Conservation (phyloP, 2,329 filamentous ascomycete species). For the Sarocladium kiliense region DNA sequence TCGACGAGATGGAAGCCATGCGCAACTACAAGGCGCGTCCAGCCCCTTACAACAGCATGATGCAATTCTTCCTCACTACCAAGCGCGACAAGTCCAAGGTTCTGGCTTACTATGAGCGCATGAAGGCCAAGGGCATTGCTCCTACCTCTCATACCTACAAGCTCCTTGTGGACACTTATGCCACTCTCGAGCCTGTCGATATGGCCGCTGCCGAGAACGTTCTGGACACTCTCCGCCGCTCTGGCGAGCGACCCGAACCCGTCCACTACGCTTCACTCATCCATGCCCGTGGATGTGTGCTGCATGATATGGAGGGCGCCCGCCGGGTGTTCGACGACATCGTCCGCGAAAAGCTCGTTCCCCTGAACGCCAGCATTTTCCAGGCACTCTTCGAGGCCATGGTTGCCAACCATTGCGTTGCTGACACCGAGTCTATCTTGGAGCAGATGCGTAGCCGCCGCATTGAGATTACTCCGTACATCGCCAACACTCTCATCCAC, state of each 20-base stretch:
- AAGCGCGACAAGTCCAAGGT: constrained; percentile 96
- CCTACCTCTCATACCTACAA: constrained; percentile 97
- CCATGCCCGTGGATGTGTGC: constrained; percentile 89
- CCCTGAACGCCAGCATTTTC: constrained; percentile 80
- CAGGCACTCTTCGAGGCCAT: constrained; percentile 96
- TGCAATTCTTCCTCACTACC: constrained; percentile 97
- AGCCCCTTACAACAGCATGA: constrained; percentile 98
- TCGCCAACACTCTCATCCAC: constrained; percentile 96
- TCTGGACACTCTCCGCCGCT: constrained; percentile 68
- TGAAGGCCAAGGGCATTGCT: constrained; percentile 79
- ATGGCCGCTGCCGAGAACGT: constrained; percentile 84
- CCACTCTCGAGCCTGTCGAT: constrained; percentile 85
- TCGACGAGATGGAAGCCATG: constrained; percentile 98
- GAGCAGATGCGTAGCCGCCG: constrained; percentile 66
- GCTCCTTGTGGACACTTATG: constrained; percentile 90
- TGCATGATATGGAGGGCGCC: constrained; percentile 85
- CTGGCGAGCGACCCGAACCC: constrained; percentile 75
- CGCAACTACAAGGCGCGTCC: constrained; percentile 97
- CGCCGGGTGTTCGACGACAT: constrained; percentile 78
- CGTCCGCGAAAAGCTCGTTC: constrained; percentile 59
- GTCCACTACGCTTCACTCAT: constrained; percentile 96
- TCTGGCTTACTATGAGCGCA: constrained; percentile 88
- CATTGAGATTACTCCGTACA: constrained; percentile 91
- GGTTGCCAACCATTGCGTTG: constrained; percentile 87
- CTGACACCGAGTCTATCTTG: constrained; percentile 69